Base-by-base conservation (phyloP, 2,329 filamentous ascomycete genomes). In the Trichoderma arundinaceum region DNA sequence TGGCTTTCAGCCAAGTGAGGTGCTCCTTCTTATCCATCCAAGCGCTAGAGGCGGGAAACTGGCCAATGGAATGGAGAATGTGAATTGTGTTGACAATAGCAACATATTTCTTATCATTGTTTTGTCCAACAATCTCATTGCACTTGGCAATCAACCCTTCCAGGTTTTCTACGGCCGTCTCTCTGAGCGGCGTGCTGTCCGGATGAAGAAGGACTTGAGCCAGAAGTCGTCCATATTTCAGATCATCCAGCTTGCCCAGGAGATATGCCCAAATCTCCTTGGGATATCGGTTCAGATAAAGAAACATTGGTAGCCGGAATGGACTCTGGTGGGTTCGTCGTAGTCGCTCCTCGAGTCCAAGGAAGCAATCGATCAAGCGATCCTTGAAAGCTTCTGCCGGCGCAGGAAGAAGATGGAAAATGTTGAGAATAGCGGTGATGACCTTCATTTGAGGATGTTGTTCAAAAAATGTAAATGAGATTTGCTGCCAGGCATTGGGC, bases 391-490 rank as follows among this genome's bases (percentile, higher is more conserved):
- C 88, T 67, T 94, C 92, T 1, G 96, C 96, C 9, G 92, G 92
- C 0, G 92, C 86, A 0, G 96, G 95, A 4, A 99, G 83, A n/a
- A 99, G 84, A 75, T 98, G 94, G 77, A 99, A 99, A 65, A 99
- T 94, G 74, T 97, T 95, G 76, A 99, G 90, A 62, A 98, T 96
- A 0, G 94, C 92, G 2, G 93, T 91, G 43, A 98, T 92, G 53
- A 98, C 91, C 79, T 95, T 96, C 90, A 99, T 97, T 71, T 92
- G 89, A 13, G 87, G 86, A 71, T 95, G 91, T 74, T 98, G 94
- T 76, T 99, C 96, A 66, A 98, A 92, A 70, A 97, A 89, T 1
- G 90, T 94, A 77, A 99, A 99, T 0, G 94, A 97, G 1, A 95
- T 92, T 73, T 94, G 92, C 75, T 98, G 94, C 70, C 98, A 81